Evolutionary conservation across 2,329 filamentous ascomycete species (phyloP), one percentile per base, ranked within the genome.

Genomic region (Aphanoascus verrucosus): DNA sequence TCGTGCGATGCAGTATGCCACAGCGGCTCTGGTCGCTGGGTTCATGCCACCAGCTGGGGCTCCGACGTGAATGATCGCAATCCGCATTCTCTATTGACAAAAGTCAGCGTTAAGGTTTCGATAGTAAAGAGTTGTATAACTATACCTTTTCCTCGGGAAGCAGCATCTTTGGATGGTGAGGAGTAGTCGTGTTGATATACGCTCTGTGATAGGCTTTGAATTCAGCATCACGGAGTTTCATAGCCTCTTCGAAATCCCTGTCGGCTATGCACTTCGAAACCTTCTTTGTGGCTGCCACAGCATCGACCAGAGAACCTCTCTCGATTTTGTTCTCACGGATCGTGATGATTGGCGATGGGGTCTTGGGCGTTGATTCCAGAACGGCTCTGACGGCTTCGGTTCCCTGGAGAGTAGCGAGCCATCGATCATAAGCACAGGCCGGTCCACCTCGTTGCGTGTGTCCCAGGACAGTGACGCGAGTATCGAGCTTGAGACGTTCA

Each of bases 11-110:
- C 90, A 97, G 75, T 96, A 96, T 32, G 89, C 88, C 15, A 96
- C 90, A 12, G 88, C 91, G 31, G 88, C 91, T 61, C 93, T 83
- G 17, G 94, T 93, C 41, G 93, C 93, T 28, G 91, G 90, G 71
- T 98, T 98, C 87, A 98, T 97, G 63, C 93, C 93, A 69, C 93
- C 93, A 31, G 93, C 93, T 6, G 93, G 93, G 11, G 93, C 93
- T 63, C 93, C 93, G 20, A 97, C 90, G 64, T 97, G 94, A 70
- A 98, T 88, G 65, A 98, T 95, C 47, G 88, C 93, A 63, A 98
- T 87, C 60, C 83, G 84, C 87, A 97, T 89, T 61, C 84, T 82
- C 86, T 90, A 58, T 37, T 6, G 5, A 60, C 75, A 55, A 75
- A 66, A 45, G 52, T 56, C 32, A 40, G 49, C 28, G 12, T 20